Conservation (phyloP, 2,329 filamentous ascomycete species). For the Aspergillus sp. region DNA sequence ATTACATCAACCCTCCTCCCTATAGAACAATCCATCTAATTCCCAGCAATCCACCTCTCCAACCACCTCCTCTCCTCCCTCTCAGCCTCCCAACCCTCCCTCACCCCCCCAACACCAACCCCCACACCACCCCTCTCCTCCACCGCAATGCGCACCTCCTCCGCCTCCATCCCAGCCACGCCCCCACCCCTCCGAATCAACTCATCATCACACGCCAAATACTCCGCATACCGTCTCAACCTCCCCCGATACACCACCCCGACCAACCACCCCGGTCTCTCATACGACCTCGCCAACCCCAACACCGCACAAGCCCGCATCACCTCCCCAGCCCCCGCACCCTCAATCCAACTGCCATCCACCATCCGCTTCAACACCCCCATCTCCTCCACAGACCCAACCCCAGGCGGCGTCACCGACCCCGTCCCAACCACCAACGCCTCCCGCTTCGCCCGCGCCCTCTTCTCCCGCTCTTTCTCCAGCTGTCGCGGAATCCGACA, state of each 20-base stretch:
- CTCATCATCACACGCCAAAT: constrained; percentile 69
- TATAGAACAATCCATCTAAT: not conserved
- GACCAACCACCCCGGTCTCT: constrained; percentile 45
- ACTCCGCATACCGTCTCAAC: constrained; percentile 59
- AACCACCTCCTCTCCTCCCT: constrained; percentile 39
- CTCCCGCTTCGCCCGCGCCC: constrained; percentile 48
- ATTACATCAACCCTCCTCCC: too few species aligned
- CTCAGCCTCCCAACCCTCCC: constrained; percentile 28
- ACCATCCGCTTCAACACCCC: constrained; percentile 28
- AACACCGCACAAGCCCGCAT: constrained; percentile 39
- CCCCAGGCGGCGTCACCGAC: constrained; percentile 16
- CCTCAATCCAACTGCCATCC: constrained; percentile 20
- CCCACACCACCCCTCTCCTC: constrained; percentile 62
- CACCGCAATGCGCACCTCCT: constrained; percentile 71
- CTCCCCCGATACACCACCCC: constrained; percentile 54
- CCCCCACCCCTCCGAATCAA: constrained; percentile 67
- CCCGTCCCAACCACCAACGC: constrained; percentile 23
- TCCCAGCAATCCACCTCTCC: constrained; percentile 35
- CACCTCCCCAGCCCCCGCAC: constrained; percentile 27
- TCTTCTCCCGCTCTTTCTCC: constrained; percentile 53
- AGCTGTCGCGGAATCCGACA: constrained; percentile 82
- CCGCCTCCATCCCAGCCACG: constrained; percentile 56
- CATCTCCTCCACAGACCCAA: constrained; percentile 33
- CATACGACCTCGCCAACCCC: constrained; percentile 35
- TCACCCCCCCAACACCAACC: constrained; percentile 30